Conservation (phyloP, 306 rosid genomes). For the Acacia confusa region DNA sequence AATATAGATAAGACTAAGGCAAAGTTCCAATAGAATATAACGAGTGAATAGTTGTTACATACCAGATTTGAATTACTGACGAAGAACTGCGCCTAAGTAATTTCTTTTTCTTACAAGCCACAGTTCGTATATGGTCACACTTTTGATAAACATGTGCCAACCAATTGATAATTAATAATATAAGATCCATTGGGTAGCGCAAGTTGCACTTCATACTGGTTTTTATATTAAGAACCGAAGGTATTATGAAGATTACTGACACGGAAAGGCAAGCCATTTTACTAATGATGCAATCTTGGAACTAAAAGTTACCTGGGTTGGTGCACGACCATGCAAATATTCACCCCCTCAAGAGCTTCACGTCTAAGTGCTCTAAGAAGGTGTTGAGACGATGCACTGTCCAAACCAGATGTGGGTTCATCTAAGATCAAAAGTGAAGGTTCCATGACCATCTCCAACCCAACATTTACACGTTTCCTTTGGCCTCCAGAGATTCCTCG, state of each 20-base stretch:
- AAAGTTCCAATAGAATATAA: not conserved
- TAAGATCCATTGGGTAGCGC: no score
- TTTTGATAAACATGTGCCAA: not conserved
- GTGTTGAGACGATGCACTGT: slow-evolving; percentile 92
- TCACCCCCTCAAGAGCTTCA: slow-evolving; percentile 98
- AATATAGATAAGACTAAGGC: not conserved
- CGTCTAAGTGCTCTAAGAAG: slow-evolving; percentile 92
- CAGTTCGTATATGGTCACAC: not conserved
- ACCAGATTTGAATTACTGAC: not conserved
- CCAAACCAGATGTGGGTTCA: slow-evolving; percentile 98
- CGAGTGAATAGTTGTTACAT: not conserved
- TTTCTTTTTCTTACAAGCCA: not conserved
- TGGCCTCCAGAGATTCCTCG: slow-evolving; percentile 98
- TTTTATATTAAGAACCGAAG: no score
- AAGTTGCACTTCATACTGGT: no score
- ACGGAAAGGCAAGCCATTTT: slow-evolving; percentile 6
- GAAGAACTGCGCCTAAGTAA: not conserved
- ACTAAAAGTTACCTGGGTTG: slow-evolving; percentile 82
- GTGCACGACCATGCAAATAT: slow-evolving; percentile 96
- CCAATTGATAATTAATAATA: not conserved
- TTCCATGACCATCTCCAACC: slow-evolving; percentile 98
- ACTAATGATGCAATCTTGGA: slow-evolving; percentile 9
- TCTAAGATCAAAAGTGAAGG: slow-evolving; percentile 95
- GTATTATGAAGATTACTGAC: not conserved
- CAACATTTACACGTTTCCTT: slow-evolving; percentile 96